Evolutionary conservation across 495 filamentous ascomycete genomes (phyloP), one percentile per base, ranked within the genome.

Genomic region (Parathielavia hyrcaniae): DNA sequence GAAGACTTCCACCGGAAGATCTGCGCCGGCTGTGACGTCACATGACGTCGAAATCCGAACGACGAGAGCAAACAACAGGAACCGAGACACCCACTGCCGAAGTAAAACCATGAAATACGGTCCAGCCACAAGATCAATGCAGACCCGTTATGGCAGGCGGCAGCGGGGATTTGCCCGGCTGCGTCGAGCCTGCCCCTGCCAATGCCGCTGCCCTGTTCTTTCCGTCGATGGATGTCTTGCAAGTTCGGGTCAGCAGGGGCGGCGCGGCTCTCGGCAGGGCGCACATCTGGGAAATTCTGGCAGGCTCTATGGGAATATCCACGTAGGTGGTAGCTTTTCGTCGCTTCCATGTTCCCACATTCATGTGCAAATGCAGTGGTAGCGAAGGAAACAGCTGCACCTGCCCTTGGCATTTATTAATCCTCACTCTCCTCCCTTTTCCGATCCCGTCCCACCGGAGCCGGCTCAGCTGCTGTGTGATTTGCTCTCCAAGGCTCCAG

Each of bases 11-110:
- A 22, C 14, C 36, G 50, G 38, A 19, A 13, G 12, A 1, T 40
- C 40, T 22, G 34, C 9, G 5, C 44, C 47, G 23, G 22, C 10
- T 13, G 5, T 51, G 55, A 58, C 45, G 30, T 58, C 50, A 40
- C 19, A 43, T 58, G 47, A 58, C 36, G 47, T 58, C 45, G 36
- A 10, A 23, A 2, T 35, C 23, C n/a, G 1, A 5, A 9, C 39
- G 3, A n/a, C 47, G 12, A 43, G 10, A 35, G 12, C 20, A 38
- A 52, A 12, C 35, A 14, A 52, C 17, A 14, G 13, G 4, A 10
- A 8, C 1, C 34, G 13, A 20, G 50, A 52, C 50, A 52, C 35
- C 40, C n/a, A n/a, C n/a, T 30, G 45, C 12, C 23, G 7, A 32
- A 13, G 30, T 3, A 47, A 26, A 22, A 47, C 16, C n/a, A n/a